Percentiles rank a stretch among this genome's conserved stretches.
phyloP scores from a whole-genome alignment of 495 filamentous ascomycete species.

The Penicillium lagena region DNA sequence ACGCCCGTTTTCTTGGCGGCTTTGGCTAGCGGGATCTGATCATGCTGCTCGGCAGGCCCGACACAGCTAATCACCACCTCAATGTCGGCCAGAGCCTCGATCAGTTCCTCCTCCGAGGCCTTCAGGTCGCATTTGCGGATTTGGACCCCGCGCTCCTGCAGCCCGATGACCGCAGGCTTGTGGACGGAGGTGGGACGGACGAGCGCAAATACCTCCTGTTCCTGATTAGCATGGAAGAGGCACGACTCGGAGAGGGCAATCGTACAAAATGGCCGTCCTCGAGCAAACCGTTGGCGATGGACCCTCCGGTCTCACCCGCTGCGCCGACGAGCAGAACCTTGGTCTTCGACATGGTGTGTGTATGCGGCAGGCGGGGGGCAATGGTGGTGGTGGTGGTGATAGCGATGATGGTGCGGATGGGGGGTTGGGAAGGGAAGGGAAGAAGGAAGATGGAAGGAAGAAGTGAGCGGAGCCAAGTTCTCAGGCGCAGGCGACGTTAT shows the following conservation, averaged over 20 bases:
- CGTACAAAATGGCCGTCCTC: conserved; percentile 38
- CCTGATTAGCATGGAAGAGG: background rate
- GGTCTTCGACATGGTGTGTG: conserved; percentile 31
- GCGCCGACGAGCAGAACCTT: conserved; percentile 41
- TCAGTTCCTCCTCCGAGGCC: conserved; percentile 39
- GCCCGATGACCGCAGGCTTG: conserved; percentile 36
- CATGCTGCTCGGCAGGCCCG: conserved; percentile 36
- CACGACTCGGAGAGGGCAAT: background rate
- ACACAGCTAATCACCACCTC: conserved; percentile 51
- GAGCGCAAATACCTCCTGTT: conserved; percentile 43
- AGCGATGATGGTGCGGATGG: conserved; percentile 4
- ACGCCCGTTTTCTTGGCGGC: conserved; percentile 50
- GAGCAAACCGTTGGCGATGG: conserved; percentile 39
- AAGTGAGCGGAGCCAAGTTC: conserved; percentile 11
- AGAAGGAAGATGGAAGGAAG: conserved; percentile 7
- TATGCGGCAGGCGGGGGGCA: background rate
- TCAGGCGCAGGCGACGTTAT: conserved; percentile 26
- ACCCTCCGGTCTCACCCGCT: conserved; percentile 44
- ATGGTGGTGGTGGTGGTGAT: background rate
- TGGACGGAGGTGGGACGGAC: conserved; percentile 41
- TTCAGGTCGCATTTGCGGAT: conserved; percentile 42
- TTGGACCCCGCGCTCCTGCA: conserved; percentile 40
- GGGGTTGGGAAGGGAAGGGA: background rate
- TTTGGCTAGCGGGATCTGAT: conserved; percentile 47
- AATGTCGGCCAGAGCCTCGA: conserved; percentile 37